Evolutionary conservation across 352 stramenopile genomes (phyloP), one percentile per base, ranked within the genome.

Genomic region (Blastocystis sp.): DNA sequence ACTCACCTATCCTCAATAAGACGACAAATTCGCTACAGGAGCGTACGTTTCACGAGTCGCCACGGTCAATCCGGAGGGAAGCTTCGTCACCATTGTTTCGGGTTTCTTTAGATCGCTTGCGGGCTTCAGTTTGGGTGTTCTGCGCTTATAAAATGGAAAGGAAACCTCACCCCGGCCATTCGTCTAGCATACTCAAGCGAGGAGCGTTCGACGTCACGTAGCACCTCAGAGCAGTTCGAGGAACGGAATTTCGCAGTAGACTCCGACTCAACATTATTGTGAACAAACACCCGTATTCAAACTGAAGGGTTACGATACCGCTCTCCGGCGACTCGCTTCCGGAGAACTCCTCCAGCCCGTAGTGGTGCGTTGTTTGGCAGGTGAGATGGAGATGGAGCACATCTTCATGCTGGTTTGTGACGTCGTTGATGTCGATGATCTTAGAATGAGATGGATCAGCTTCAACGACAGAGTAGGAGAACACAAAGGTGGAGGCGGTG

Each of bases 1-100:
- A 59, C 91, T 92, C 9, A 91, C 91, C 84, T 95, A 91, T 56
- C 40, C 21, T 24, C 34, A 9, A 63, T 40, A 40, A 4, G 16
- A 0, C 4, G 16, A 42, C 2, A 21, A 56, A 61, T 0, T n/a
- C 16, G n/a, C 0, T 44, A 78, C 67, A 11, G 67, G 56, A 34
- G 91, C 92, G 84, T 95, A 95, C 18, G 92, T 95, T 87, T 95
- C 92, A 78, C 94, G 91, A 54, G 92, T 94, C 85, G 94, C 93
- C 40, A 95, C 92, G 44, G 92, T 92, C 65, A 95, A 88, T 1
- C 92, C 92, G 29, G 91, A 94, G 16, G 91, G 87, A 38, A 95
- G 89, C 79, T 91, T 92, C 54, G 92, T 93, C 64, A 92, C 89
- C 76, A 94, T 87, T 16, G 92, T 95, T 85, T 92, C 88, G 18